phyloP scores from a whole-genome alignment of 352 stramenopile genomes.

The Phytophthora chlamydospora region DNA sequence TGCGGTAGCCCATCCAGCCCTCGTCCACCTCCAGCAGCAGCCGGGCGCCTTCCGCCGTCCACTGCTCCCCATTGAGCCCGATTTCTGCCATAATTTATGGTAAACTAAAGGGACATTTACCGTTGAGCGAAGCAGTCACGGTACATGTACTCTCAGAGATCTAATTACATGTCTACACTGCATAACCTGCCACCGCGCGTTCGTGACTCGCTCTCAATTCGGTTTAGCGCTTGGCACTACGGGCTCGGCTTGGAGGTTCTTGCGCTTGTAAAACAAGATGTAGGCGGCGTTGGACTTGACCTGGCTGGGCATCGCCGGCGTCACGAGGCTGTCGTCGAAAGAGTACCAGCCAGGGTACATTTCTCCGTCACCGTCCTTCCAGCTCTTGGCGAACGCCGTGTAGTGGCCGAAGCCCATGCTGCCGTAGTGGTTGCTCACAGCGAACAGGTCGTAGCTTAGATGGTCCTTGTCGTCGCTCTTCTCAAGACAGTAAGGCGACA shows the following conservation, averaged over 20 bases:
- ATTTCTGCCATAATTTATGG: too few species aligned
- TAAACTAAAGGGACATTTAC: too few species aligned
- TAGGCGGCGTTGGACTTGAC: slow-evolving; percentile 87
- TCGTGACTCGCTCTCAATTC: slow-evolving; percentile 1
- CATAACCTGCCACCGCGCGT: too few species aligned
- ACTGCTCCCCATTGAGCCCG: slow-evolving; percentile 10
- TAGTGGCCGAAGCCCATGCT: slow-evolving; percentile 92
- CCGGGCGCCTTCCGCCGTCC: slow-evolving; percentile 25
- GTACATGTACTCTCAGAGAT: too few species aligned
- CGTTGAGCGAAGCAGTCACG: too few species aligned
- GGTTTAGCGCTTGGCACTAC: neutral
- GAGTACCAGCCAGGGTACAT: slow-evolving; percentile 80
- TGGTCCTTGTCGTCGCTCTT: slow-evolving; percentile 43
- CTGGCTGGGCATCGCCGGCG: slow-evolving; percentile 52
- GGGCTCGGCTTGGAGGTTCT: slow-evolving; percentile 33
- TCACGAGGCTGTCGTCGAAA: slow-evolving; percentile 86
- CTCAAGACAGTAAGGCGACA: slow-evolving; percentile 82
- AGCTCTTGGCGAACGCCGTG: slow-evolving; percentile 85
- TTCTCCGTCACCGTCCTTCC: slow-evolving; percentile 58
- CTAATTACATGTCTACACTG: too few species aligned
- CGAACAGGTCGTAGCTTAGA: slow-evolving; percentile 87
- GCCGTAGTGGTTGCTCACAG: slow-evolving; percentile 91
- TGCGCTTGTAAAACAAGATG: slow-evolving; percentile 91
- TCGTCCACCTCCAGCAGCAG: slow-evolving; percentile 39
- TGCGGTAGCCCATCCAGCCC: slow-evolving; percentile 30